phyloP scores from a whole-genome alignment of 768 basidiomycete species.

The Rhizopogon vulgaris region DNA sequence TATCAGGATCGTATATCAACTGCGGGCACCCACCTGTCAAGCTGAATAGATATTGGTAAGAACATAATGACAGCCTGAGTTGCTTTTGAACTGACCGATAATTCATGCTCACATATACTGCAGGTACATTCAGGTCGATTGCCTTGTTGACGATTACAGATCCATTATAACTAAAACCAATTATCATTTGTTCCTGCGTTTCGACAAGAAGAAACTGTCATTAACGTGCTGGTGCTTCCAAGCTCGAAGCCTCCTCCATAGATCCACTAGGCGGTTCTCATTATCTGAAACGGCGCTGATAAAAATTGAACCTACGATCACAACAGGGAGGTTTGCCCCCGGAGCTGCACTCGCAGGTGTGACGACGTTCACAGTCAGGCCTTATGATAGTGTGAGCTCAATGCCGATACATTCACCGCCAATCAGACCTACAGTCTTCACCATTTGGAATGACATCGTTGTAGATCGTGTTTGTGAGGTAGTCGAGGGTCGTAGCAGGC shows the following conservation, averaged over 20 bases:
- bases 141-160: conserved; percentile 26
- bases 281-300: neutral
- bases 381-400: conserved; percentile 10
- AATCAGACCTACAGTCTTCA: conserved; percentile 40
- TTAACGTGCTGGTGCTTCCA: conserved; percentile 17
- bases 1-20: neutral
- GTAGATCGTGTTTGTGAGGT: conserved; percentile 23
- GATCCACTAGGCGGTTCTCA: conserved; percentile 21
- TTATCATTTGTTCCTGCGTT: neutral
- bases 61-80: neutral
- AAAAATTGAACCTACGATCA: conserved; percentile 35
- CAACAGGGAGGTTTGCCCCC: conserved; percentile 43
- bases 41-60: conserved; percentile 2
- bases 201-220: neutral
- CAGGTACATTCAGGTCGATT: conserved; percentile 24
- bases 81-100: conserved; percentile 27
- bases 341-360: conserved; percentile 36
- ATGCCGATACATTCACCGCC: neutral
- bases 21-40: conserved; percentile 4
- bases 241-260: conserved; percentile 30
- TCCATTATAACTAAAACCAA: conserved; percentile 7
- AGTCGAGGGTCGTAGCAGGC: conserved; percentile 11
- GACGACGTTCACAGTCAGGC: conserved; percentile 49
- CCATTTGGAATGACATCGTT: conserved; percentile 24
- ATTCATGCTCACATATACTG: conserved; percentile 35